Conservation (phyloP, 108 stramenopile species). For the Nitzschia sp. region DNA sequence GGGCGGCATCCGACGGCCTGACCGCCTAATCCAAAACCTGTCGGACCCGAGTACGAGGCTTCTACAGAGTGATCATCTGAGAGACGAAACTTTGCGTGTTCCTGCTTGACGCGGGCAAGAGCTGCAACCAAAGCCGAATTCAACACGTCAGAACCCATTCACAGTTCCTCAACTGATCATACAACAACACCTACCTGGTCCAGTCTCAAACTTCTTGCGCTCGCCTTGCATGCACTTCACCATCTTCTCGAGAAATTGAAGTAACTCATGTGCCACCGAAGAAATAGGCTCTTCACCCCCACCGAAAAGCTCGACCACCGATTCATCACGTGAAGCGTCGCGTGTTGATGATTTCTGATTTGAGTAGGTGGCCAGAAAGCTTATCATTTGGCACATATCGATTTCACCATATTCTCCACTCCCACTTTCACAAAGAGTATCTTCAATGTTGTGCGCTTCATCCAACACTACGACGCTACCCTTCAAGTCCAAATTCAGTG, state of each 20-base stretch:
- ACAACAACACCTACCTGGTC: conserved; percentile 39
- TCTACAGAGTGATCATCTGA: conserved; percentile 71
- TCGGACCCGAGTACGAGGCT: conserved; percentile 61
- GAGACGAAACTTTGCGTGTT: conserved; percentile 48
- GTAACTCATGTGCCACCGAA: conserved; percentile 62
- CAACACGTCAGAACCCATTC: too few species aligned
- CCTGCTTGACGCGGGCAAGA: conserved; percentile 39
- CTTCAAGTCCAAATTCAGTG: conserved; percentile 56
- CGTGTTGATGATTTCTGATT: neutral
- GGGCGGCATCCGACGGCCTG: conserved; percentile 61
- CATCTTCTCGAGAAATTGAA: conserved; percentile 71
- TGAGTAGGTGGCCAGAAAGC: conserved; percentile 41
- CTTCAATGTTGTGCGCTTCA: conserved; percentile 97
- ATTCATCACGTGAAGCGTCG: neutral
- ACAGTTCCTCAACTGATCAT: too few species aligned
- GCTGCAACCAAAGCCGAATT: neutral
- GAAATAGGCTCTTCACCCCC: conserved; percentile 36
- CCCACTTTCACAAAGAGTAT: conserved; percentile 63
- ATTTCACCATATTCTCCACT: conserved; percentile 61
- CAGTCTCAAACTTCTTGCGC: conserved; percentile 47
- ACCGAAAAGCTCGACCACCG: conserved; percentile 27
- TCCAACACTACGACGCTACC: conserved; percentile 94
- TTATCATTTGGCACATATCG: conserved; percentile 63
- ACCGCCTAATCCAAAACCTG: conserved; percentile 52
- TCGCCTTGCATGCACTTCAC: conserved; percentile 35